Base-by-base conservation (phyloP, 139 green algal species). In the Chlamydomonas schloesseri region DNA sequence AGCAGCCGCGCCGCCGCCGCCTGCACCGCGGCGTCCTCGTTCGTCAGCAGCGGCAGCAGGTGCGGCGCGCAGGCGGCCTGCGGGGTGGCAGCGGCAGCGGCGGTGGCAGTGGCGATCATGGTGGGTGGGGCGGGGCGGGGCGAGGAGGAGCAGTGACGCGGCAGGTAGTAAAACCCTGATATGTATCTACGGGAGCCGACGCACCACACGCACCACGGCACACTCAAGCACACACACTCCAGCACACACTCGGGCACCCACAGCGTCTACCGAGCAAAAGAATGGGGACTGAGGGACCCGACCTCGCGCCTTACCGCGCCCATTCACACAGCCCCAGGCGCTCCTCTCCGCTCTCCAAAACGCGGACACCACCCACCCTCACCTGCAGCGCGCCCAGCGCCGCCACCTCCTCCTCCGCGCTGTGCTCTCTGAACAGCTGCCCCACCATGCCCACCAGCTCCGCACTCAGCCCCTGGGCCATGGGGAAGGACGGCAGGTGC, bases 21-120 rank as follows among this genome's bases (percentile, higher is more conserved):
- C 46, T 34, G 18, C n/a, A 77, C 65, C n/a, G 14, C 46, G 0
- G 67, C 46, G 15, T 85, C 79, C n/a, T 76, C 79, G 31, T 69
- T 47, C 6, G 50, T 6, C 68, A 85, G 68, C 37, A 85, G 79
- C 31, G 65, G 79, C 79, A 85, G 79, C 23, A 68, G 10, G 68
- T 76, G 47, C 14, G 79, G 79, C 46, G 67, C 79, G 23, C 47
- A 68, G n/a, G 79, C 79, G 21, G 79, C 79, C 79, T 73, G 62
- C 2, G 62, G 21, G 23, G n/a, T 29, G 24, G 29, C 26, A 23
- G n/a, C 26, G 29, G n/a, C 20, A 28, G 58, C 5, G 58, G 53
- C 53, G 60, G 24, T 15, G 1, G 29, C 2, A 37, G 11, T 18
- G n/a, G 29, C 17, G 58, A 31, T n/a, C n/a, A n/a, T n/a, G n/a